Evolutionary conservation across 192 early-diverging fungal species (phyloP).

Genomic region (Borealophlyctis nickersoniae): DNA sequence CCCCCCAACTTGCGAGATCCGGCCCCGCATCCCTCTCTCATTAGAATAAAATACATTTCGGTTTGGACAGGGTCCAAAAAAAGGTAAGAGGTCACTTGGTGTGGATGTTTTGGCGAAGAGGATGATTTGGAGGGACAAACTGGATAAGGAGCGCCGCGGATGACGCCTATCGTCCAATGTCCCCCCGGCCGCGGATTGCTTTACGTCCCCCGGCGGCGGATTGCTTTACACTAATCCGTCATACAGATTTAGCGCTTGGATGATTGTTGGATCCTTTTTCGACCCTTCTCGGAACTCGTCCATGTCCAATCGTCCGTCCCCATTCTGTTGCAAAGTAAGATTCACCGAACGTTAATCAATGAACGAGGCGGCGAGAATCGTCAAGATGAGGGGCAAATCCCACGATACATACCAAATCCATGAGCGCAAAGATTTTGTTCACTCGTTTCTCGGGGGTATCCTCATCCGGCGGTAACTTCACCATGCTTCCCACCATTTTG

Average conservation of each 20-base stretch:
- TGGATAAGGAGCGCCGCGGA: neutral
- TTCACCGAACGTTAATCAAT: too few species aligned
- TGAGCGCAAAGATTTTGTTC: constrained; percentile 79
- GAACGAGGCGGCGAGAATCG: neutral
- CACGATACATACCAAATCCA: constrained; percentile 68
- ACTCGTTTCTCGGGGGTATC: constrained; percentile 89
- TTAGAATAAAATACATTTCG: too few species aligned
- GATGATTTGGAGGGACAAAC: neutral
- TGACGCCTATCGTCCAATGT: too few species aligned
- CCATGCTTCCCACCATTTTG: constrained; percentile 89
- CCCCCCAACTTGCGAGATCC: too few species aligned
- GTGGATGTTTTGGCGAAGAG: too few species aligned
- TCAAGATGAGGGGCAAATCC: neutral
- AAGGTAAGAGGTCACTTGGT: too few species aligned
- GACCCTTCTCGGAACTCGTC: constrained; percentile 88
- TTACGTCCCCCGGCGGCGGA: too few species aligned
- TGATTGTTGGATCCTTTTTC: constrained; percentile 80
- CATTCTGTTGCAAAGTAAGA: constrained; percentile 46
- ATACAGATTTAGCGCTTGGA: constrained; percentile 84
- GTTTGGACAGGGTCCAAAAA: too few species aligned
- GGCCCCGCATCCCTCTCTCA: too few species aligned
- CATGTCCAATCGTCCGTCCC: constrained; percentile 75
- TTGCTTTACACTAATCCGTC: constrained; percentile 71
- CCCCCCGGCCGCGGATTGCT: too few species aligned
- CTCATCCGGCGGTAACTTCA: constrained; percentile 85